These are phyloP conservation scores for Excoecaria agallocha DNA, from an alignment of 345 rosid genomes.

Conservation along the genomic window DNA sequence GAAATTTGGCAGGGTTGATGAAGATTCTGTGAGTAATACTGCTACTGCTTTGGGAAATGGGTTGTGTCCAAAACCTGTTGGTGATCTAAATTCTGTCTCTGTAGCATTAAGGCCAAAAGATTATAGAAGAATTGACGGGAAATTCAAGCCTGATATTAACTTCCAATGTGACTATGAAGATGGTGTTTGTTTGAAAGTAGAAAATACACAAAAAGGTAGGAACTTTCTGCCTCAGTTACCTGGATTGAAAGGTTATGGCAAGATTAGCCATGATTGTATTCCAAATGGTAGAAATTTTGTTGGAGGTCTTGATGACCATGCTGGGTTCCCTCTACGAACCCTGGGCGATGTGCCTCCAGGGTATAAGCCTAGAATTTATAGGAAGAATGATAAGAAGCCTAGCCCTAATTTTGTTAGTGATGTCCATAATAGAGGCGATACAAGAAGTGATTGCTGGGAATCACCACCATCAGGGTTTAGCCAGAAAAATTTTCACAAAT, in stretches of 20 bases:
- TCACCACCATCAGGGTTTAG: conserved; percentile 27
- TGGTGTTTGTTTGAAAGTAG: conserved; percentile 6
- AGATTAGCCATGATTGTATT: conserved; percentile 8
- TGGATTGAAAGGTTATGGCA: conserved; percentile 30
- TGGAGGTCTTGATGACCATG: conserved; percentile 15
- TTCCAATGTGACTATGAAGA: conserved; percentile 2
- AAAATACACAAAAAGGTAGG: conserved; percentile 4
- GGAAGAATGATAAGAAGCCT: background rate
- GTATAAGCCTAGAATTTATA: background rate
- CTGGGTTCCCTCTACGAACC: conserved; percentile 50
- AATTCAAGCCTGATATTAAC: conserved; percentile 4
- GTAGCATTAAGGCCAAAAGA: conserved; percentile 17
- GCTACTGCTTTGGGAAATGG: conserved; percentile 36
- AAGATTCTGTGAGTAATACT: conserved; percentile 34
- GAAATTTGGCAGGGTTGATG: conserved; percentile 32
- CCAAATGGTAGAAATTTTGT: background rate
- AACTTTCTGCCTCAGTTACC: conserved; percentile 20
- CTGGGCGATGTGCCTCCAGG: conserved; percentile 39
- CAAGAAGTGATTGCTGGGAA: conserved; percentile 1
- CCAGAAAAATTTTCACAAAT: conserved; percentile 27
- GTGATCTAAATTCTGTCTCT: conserved; percentile 15
- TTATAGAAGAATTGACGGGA: conserved; percentile 5
- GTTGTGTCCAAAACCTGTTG: conserved; percentile 22
- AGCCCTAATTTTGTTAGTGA: conserved; percentile 16
- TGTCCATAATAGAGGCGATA: background rate